Evolutionary conservation across 345 rosid genomes (phyloP).

Genomic region (Acer yangbiense): DNA sequence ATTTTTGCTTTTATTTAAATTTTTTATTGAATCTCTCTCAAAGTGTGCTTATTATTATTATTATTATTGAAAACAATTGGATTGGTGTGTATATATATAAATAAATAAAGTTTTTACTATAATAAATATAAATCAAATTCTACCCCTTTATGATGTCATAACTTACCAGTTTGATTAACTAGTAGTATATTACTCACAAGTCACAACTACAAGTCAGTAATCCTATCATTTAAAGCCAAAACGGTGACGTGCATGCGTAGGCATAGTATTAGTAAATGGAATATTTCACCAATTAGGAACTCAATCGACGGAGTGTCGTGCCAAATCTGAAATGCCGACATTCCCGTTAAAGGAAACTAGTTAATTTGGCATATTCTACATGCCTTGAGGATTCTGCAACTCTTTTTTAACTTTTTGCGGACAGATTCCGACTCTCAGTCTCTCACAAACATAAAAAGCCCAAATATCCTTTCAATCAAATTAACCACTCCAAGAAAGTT

Average conservation of each 20-base stretch:
- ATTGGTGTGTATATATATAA: too few relatives aligned
- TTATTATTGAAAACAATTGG: too few relatives aligned
- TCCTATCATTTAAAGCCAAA: neutral
- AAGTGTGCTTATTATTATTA: too few relatives aligned
- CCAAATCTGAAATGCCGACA: neutral
- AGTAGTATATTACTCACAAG: too few relatives aligned
- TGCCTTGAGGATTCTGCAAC: constrained; percentile 11
- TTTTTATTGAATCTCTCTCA: too few relatives aligned
- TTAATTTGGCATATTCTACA: constrained; percentile 15
- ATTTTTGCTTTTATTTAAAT: too few relatives aligned
- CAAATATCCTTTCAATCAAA: constrained; percentile 13
- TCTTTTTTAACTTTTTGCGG: neutral
- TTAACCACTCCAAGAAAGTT: constrained; percentile 12
- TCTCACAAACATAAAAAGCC: neutral
- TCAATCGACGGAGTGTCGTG: constrained; percentile 2
- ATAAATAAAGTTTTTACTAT: too few relatives aligned
- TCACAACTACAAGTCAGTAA: neutral
- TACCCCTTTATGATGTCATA: too few relatives aligned
- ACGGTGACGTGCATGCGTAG: neutral
- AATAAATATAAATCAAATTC: too few relatives aligned
- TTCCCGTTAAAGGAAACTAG: neutral
- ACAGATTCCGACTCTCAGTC: neutral
- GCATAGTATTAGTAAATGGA: neutral
- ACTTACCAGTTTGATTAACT: too few relatives aligned
- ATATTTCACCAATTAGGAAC: neutral